phyloP scores from a whole-genome alignment of 148 eudicot species.

The Chenopodium suecicum region DNA sequence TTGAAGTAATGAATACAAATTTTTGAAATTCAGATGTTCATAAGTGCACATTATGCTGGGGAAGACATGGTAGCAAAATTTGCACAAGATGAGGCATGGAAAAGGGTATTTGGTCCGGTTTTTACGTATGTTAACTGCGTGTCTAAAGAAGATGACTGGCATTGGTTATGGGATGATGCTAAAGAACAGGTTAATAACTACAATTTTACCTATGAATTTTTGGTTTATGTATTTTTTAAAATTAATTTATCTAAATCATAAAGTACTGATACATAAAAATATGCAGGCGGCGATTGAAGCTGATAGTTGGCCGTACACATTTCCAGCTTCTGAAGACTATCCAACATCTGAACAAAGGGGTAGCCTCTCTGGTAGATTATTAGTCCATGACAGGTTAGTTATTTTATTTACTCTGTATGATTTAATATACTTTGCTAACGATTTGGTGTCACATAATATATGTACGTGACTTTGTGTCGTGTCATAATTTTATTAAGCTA shows the following conservation, averaged over 20 bases:
- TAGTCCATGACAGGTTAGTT: slow-evolving; percentile 26
- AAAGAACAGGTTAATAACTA: slow-evolving; percentile 56
- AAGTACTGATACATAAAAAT: neutral
- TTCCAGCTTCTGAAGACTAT: slow-evolving; percentile 38
- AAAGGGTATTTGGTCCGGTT: slow-evolving; percentile 82
- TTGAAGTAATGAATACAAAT: neutral
- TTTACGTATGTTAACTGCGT: slow-evolving; percentile 62
- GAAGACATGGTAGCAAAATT: slow-evolving; percentile 55
- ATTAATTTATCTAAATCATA: neutral
- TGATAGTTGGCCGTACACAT: slow-evolving; percentile 38
- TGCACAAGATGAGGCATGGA: slow-evolving; percentile 69
- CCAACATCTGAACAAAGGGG: slow-evolving; percentile 36
- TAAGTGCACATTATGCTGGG: slow-evolving; percentile 77
- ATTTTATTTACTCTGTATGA: too few species aligned
- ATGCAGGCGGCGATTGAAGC: slow-evolving; percentile 32
- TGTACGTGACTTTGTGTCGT: too few species aligned
- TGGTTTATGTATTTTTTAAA: neutral
- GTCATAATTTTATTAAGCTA: too few species aligned
- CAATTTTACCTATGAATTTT: neutral
- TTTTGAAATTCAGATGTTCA: slow-evolving; percentile 47
- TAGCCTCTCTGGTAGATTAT: slow-evolving; percentile 29
- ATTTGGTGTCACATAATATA: too few species aligned
- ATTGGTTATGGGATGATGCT: slow-evolving; percentile 74
- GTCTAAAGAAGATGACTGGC: slow-evolving; percentile 42
- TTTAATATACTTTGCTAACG: too few species aligned